Conservation (phyloP, 352 stramenopile genomes). For the Thalassiosira mediterranea region DNA sequence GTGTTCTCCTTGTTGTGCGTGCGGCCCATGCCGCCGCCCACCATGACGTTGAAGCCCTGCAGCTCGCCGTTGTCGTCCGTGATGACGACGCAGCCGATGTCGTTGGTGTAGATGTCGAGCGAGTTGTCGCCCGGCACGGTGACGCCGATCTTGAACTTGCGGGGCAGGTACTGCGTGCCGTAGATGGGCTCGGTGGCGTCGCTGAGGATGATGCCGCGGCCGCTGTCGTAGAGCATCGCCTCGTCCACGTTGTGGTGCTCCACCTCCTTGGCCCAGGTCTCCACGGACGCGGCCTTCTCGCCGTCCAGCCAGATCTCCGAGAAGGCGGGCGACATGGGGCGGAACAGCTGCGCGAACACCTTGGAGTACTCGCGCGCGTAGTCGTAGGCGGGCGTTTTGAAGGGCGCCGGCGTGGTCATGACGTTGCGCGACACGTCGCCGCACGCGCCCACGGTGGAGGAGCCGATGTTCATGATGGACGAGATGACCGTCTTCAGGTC, state of each 20-base stretch:
- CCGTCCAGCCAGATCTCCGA: slow-evolving; percentile 97
- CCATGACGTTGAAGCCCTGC: slow-evolving; percentile 96
- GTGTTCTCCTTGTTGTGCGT: slow-evolving; percentile 97
- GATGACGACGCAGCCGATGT: slow-evolving; percentile 94
- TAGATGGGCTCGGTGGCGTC: slow-evolving; percentile 93
- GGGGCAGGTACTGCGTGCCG: slow-evolving; percentile 93
- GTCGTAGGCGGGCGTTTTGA: slow-evolving; percentile 88
- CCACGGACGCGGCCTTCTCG: slow-evolving; percentile 93
- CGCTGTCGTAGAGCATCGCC: slow-evolving; percentile 79
- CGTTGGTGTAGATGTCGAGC: slow-evolving; percentile 97
- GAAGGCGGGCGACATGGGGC: slow-evolving; percentile 93
- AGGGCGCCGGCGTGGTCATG: slow-evolving; percentile 90
- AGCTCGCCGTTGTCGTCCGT: slow-evolving; percentile 81
- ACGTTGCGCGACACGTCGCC: slow-evolving; percentile 97
- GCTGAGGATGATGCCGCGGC: slow-evolving; percentile 83
- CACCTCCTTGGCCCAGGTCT: slow-evolving; percentile 88
- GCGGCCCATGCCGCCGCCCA: slow-evolving; percentile 96
- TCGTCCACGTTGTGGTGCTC: slow-evolving; percentile 76
- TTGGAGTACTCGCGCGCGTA: slow-evolving; percentile 90
- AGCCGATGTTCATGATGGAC: slow-evolving; percentile 87
- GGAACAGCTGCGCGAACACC: slow-evolving; percentile 92
- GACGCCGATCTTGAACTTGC: slow-evolving; percentile 99
- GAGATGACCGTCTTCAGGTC: slow-evolving; percentile 95
- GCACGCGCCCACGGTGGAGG: slow-evolving; percentile 94
- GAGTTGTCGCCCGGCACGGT: slow-evolving; percentile 97